Conservation (phyloP, 2,329 filamentous ascomycete species). For the Sporothrix curviconia region DNA sequence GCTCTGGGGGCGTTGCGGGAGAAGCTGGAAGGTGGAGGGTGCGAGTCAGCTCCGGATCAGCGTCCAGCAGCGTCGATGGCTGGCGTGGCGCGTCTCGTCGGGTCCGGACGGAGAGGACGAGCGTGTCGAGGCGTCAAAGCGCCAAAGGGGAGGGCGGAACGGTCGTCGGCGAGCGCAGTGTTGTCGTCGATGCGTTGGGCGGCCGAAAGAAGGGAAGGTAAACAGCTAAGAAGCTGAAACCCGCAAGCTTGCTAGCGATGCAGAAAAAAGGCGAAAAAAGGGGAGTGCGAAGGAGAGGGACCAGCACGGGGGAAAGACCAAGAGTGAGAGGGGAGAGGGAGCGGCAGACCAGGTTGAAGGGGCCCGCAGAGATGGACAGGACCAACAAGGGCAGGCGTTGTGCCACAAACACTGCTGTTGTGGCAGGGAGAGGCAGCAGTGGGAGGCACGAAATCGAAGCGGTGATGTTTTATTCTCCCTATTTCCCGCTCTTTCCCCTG, state of each 20-base stretch:
- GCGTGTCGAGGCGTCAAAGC: neutral
- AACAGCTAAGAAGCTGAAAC: conserved; percentile 14
- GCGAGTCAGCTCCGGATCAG: neutral
- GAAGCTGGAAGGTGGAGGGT: too few species aligned
- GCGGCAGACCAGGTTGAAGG: neutral
- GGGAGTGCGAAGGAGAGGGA: conserved; percentile 2
- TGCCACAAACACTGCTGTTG: neutral
- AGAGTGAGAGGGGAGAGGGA: neutral
- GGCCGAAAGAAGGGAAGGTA: conserved; percentile 4
- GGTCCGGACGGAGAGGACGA: neutral
- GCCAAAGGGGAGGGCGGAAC: neutral
- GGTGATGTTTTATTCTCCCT: neutral
- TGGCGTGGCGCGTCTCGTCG: neutral
- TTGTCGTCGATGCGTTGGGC: neutral
- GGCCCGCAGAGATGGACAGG: neutral
- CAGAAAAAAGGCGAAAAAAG: conserved; percentile 7
- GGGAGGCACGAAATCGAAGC: neutral
- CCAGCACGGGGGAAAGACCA: neutral
- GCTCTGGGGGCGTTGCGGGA: too few species aligned
- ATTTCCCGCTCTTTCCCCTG: neutral
- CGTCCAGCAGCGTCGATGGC: neutral
- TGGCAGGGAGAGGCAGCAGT: neutral
- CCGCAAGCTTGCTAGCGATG: conserved; percentile 14
- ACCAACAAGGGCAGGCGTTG: neutral
- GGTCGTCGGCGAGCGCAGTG: neutral